Conservation (phyloP, 306 rosid genomes). For the Vigna nakashimae region DNA sequence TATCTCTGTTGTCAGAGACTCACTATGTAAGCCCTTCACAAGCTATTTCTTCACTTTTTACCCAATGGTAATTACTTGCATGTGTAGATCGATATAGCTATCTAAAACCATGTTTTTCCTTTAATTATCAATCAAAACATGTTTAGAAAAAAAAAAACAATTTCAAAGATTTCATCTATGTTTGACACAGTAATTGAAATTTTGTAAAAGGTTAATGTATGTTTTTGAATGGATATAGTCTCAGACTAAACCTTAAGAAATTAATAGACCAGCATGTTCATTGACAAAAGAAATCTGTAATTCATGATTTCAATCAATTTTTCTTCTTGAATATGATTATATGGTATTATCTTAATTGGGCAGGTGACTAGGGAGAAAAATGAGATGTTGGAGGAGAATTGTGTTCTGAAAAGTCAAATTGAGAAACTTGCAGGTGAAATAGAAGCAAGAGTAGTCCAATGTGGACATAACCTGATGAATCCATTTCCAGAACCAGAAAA, state of each 20-base stretch:
- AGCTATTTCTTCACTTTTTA: background rate
- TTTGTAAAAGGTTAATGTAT: too few species aligned
- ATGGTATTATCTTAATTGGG: background rate
- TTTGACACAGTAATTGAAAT: too few species aligned
- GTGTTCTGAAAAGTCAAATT: constrained; percentile 65
- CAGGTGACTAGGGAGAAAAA: constrained; percentile 80
- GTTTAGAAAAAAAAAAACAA: too few species aligned
- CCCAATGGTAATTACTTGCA: background rate
- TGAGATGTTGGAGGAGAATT: constrained; percentile 80
- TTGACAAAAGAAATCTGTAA: too few species aligned
- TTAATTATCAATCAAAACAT: background rate
- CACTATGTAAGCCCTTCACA: constrained; percentile 61
- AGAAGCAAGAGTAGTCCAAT: constrained; percentile 54
- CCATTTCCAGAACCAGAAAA: constrained; percentile 43
- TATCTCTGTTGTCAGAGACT: constrained; percentile 68
- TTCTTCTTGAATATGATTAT: too few species aligned
- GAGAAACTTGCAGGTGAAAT: constrained; percentile 73
- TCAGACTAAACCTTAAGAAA: too few species aligned
- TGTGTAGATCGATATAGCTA: background rate
- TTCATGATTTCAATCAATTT: too few species aligned
- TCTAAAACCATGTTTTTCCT: too few species aligned
- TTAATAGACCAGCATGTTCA: too few species aligned
- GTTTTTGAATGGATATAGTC: too few species aligned
- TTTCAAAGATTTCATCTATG: too few species aligned
- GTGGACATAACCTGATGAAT: constrained; percentile 67